Conservation (phyloP, 1,284 basidiomycete species). For the Vanrija sp. region DNA sequence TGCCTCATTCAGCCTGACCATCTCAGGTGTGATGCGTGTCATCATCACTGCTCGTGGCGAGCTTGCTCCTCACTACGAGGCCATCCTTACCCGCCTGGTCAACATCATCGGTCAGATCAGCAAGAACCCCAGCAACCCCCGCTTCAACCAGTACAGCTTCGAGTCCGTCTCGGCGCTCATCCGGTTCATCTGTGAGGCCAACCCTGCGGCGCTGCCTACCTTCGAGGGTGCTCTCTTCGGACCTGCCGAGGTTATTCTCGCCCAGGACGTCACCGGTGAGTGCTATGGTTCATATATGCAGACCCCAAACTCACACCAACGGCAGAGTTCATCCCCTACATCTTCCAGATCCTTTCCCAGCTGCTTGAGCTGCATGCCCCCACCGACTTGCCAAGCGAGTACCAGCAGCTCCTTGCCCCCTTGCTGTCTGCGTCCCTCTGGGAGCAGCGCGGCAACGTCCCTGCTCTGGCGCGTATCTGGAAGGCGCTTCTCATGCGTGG, state of each 20-base stretch:
- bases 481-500: slow-evolving; percentile 79
- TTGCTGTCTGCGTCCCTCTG: slow-evolving; percentile 83
- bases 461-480: slow-evolving; percentile 84
- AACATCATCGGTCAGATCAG: slow-evolving; percentile 79
- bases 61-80: slow-evolving; percentile 64
- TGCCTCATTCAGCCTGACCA: not conserved
- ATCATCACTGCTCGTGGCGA: slow-evolving; percentile 82
- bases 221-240: slow-evolving; percentile 84
- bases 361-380: slow-evolving; percentile 80
- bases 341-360: slow-evolving; percentile 94
- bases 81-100: slow-evolving; percentile 71
- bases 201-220: slow-evolving; percentile 60
- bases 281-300: slow-evolving; percentile 6
- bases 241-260: slow-evolving; percentile 81
- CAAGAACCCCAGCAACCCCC: slow-evolving; percentile 94
- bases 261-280: slow-evolving; percentile 86
- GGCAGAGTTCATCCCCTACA: slow-evolving; percentile 92
- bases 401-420: slow-evolving; percentile 73
- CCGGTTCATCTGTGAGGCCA: slow-evolving; percentile 73
- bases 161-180: slow-evolving; percentile 91
- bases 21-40: slow-evolving; percentile 81
- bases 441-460: slow-evolving; percentile 94
- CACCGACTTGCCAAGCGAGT: slow-evolving; percentile 64
- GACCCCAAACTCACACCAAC: not conserved
- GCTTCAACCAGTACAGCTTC: slow-evolving; percentile 96